Evolutionary conservation across 352 stramenopile genomes (phyloP).

Genomic region (Phytophthora idaei): DNA sequence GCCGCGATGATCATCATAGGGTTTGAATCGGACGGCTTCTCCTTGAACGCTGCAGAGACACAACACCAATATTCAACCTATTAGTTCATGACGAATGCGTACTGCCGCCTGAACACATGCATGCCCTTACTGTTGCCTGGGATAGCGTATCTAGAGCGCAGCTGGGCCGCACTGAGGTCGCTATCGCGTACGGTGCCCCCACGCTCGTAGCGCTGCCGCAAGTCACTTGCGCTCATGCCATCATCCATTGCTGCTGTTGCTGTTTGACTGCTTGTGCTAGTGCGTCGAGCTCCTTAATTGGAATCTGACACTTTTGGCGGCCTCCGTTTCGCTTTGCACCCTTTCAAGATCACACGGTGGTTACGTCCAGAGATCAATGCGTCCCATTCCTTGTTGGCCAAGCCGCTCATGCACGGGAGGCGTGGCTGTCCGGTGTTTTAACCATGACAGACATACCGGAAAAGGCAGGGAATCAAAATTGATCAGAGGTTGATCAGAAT

Average conservation of each 20-base stretch:
- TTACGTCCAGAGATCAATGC: background rate
- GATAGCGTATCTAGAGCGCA: conserved; percentile 83
- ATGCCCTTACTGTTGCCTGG: conserved; percentile 72
- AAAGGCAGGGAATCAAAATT: background rate
- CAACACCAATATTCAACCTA: background rate
- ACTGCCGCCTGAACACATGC: background rate
- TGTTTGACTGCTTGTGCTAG: conserved; percentile 10
- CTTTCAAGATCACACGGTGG: conserved; percentile 17
- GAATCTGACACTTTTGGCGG: background rate
- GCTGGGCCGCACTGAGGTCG: conserved; percentile 77
- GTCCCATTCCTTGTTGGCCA: too few species aligned
- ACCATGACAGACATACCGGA: background rate
- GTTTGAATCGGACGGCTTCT: conserved; percentile 57
- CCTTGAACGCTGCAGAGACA: conserved; percentile 59
- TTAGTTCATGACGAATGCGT: background rate
- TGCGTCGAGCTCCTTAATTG: conserved; percentile 6
- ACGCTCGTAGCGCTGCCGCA: conserved; percentile 77
- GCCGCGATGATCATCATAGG: conserved; percentile 54
- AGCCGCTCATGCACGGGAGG: too few species aligned
- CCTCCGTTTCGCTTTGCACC: conserved; percentile 17
- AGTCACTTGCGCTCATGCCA: conserved; percentile 63
- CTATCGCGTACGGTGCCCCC: conserved; percentile 74
- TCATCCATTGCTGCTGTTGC: conserved; percentile 50
- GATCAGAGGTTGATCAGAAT: too few species aligned
- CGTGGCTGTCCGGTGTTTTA: background rate